Conservation (phyloP, 257 asterid genomes). For the Hygrophila difformis region DNA sequence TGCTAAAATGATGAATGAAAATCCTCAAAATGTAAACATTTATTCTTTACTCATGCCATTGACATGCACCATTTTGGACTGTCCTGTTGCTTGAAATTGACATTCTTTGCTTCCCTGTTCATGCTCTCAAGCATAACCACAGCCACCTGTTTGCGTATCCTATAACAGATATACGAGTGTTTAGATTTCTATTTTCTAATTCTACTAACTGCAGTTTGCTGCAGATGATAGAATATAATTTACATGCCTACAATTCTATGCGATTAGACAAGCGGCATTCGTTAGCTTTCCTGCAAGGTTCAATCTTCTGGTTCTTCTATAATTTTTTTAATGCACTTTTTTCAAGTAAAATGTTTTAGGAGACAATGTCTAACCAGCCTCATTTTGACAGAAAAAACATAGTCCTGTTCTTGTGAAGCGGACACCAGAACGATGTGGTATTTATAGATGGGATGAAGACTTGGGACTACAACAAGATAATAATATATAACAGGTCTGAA, state of each 20-base stretch:
- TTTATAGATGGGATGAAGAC: slow-evolving; percentile 99
- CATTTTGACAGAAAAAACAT: slow-evolving; percentile 51
- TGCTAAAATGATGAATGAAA: slow-evolving; percentile 3
- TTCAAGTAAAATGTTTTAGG: too few relatives aligned
- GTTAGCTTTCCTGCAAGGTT: slow-evolving; percentile 62
- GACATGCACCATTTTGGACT: not conserved
- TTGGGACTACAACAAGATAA: slow-evolving; percentile 93
- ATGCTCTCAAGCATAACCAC: not conserved
- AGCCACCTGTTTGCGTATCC: slow-evolving; percentile 5
- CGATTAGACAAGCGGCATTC: slow-evolving; percentile 62
- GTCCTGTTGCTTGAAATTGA: slow-evolving; percentile 4
- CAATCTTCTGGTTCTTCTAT: slow-evolving; percentile 5
- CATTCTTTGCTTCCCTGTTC: not conserved
- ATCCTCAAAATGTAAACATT: not conserved
- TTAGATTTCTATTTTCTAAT: slow-evolving; percentile 3
- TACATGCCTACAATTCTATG: slow-evolving; percentile 26
- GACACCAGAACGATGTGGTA: slow-evolving; percentile 95
- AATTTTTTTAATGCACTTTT: slow-evolving; percentile 10
- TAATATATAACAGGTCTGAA: slow-evolving; percentile 89
- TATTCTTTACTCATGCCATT: not conserved
- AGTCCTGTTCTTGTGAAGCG: slow-evolving; percentile 71
- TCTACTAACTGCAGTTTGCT: slow-evolving; percentile 24
- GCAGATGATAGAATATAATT: slow-evolving; percentile 60
- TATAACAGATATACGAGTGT: slow-evolving; percentile 2
- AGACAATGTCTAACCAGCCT: slow-evolving; percentile 14